A percentile compares a stretch with the other conserved stretches of the same genome.
Conservation (phyloP, 345 rosid genomes). For the Carallia brachiata region DNA sequence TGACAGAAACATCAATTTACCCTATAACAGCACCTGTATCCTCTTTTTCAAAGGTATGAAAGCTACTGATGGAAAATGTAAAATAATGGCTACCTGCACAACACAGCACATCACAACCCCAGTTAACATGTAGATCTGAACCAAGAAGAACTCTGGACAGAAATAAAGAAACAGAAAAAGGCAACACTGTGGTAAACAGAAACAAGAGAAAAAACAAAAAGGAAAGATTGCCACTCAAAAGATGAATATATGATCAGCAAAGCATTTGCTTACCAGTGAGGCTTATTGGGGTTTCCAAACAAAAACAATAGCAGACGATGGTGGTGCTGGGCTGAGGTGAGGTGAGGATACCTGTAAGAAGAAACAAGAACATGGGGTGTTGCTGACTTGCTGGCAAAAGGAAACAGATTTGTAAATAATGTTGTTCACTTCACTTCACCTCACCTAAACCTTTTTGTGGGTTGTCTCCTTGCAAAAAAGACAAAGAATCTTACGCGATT, state of each 20-base stretch:
- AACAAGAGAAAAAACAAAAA: not conserved
- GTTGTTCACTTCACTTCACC: slow-evolving; percentile 13
- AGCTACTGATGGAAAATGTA: slow-evolving; percentile 3
- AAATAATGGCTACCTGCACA: no score
- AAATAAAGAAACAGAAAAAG: slow-evolving; percentile 5
- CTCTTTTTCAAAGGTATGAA: slow-evolving; percentile 2
- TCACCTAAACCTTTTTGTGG: slow-evolving; percentile 5
- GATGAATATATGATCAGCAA: slow-evolving; percentile 7
- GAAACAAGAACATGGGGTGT: slow-evolving; percentile 54
- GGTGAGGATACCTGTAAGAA: slow-evolving; percentile 35
- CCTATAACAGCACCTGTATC: slow-evolving; percentile 16
- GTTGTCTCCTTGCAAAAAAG: not conserved
- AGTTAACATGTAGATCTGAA: slow-evolving; percentile 33
- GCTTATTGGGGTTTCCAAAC: slow-evolving; percentile 2
- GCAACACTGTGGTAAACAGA: slow-evolving; percentile 1
- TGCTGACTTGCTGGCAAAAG: slow-evolving; percentile 28
- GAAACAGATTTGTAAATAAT: not conserved
- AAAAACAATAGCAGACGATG: slow-evolving; percentile 19
- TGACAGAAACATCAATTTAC: slow-evolving; percentile 27
- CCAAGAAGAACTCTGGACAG: slow-evolving; percentile 4
- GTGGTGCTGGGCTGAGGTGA: slow-evolving; percentile 3
- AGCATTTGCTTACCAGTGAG: slow-evolving; percentile 10
- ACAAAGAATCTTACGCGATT: slow-evolving; percentile 30
- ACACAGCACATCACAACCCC: not conserved
- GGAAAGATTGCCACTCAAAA: not conserved